These are phyloP conservation scores for Alternaria brassicicola DNA, from an alignment of 2,329 filamentous ascomycete species.

Conservation along the genomic window DNA sequence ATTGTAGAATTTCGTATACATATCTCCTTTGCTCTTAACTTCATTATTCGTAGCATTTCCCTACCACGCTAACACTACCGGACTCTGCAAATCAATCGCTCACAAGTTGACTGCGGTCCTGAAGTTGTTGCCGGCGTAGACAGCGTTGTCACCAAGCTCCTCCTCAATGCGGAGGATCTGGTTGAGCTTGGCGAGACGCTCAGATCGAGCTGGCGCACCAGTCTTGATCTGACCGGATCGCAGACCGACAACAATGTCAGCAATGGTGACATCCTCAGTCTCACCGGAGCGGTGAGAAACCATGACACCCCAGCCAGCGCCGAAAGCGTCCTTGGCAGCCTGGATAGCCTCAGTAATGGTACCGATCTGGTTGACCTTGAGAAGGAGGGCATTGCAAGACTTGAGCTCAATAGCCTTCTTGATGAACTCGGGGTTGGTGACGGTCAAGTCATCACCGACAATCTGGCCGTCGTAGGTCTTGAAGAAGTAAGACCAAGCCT, in stretches of 20 bases:
- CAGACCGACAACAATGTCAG: conserved; percentile 96
- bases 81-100: not conserved
- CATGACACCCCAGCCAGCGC: conserved; percentile 98
- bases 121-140: conserved; percentile 94
- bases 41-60: conserved; percentile 11
- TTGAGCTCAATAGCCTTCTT: conserved; percentile 99
- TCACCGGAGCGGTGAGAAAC: conserved; percentile 98
- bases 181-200: conserved; percentile 99
- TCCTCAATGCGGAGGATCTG: conserved; percentile 99
- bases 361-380: conserved; percentile 99
- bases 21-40: conserved; percentile 6
- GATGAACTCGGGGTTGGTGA: conserved; percentile 98
- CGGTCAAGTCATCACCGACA: conserved; percentile 96
- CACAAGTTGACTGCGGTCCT: conserved; percentile 81
- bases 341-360: conserved; percentile 98
- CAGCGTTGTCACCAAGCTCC: conserved; percentile 81
- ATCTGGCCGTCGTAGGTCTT: conserved; percentile 99
- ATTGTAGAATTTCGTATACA: conserved; percentile 11
- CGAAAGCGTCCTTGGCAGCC: conserved; percentile 96
- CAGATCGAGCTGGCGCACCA: conserved; percentile 77
- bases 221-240: conserved; percentile 86
- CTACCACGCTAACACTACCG: not conserved
- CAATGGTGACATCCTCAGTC: conserved; percentile 99
- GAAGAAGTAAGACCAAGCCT: conserved; percentile 99
- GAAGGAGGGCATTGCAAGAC: conserved; percentile 95